Conservation (phyloP, 148 eudicot species). For the Suaeda aralocaspica region DNA sequence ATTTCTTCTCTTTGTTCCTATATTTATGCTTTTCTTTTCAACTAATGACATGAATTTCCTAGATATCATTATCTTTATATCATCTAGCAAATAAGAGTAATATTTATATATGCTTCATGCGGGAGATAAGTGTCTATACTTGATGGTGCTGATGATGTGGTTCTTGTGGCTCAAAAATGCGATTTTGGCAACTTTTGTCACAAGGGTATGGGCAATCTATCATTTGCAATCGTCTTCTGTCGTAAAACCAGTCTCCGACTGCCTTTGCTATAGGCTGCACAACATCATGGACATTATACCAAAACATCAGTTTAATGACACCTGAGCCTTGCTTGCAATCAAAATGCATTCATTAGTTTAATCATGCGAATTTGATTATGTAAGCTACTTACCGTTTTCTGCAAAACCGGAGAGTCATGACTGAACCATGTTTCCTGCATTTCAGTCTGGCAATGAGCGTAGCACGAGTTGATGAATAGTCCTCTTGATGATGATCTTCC, state of each 20-base stretch:
- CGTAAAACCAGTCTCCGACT: slow-evolving; percentile 84
- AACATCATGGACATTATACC: not conserved
- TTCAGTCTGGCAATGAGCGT: slow-evolving; percentile 81
- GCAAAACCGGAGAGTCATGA: slow-evolving; percentile 47
- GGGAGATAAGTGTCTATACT: slow-evolving; percentile 12
- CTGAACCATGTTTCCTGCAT: slow-evolving; percentile 73
- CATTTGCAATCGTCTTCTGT: slow-evolving; percentile 56
- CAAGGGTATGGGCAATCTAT: slow-evolving; percentile 95
- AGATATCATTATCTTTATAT: not conserved
- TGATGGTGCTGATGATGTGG: slow-evolving; percentile 26
- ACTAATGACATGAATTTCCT: slow-evolving; percentile 6
- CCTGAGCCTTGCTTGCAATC: too few relatives aligned
- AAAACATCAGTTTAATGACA: not conserved
- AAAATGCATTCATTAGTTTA: not conserved
- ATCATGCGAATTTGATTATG: not conserved
- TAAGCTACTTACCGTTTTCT: slow-evolving; percentile 33
- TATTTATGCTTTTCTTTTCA: not conserved
- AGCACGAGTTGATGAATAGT: slow-evolving; percentile 70
- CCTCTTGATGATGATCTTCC: slow-evolving; percentile 52
- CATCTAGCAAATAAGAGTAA: not conserved
- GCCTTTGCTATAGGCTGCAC: slow-evolving; percentile 81
- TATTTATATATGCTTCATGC: not conserved
- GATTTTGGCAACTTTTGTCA: slow-evolving; percentile 69
- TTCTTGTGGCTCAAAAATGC: slow-evolving; percentile 49
- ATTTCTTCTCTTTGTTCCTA: slow-evolving; percentile 8